Percentiles rank a stretch among this genome's conserved stretches.
Conservation (phyloP, 352 stramenopile species). For the Thalassiosira mediterranea region DNA sequence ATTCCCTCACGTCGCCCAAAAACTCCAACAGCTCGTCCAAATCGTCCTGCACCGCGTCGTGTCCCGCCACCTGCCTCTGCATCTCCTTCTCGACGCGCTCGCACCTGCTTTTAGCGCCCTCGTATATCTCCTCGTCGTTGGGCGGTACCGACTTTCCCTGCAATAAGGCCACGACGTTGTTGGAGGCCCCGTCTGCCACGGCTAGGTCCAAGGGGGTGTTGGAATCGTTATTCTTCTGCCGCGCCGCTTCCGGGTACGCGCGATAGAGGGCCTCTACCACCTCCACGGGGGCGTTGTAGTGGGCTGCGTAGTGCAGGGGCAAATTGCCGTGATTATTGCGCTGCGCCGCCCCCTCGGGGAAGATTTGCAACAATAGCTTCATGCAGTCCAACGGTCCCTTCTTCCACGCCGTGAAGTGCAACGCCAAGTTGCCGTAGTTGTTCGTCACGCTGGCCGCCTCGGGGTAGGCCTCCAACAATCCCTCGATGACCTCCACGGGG, state of each 20-base stretch:
- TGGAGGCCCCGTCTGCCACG: conserved; percentile 73
- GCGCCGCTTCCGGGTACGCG: conserved; percentile 76
- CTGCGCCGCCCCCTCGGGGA: conserved; percentile 74
- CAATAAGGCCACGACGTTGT: conserved; percentile 77
- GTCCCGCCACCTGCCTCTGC: conserved; percentile 52
- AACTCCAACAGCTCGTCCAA: conserved; percentile 68
- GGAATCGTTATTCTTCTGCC: conserved; percentile 82
- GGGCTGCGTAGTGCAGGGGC: conserved; percentile 75
- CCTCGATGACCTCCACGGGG: conserved; percentile 77
- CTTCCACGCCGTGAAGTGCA: conserved; percentile 83
- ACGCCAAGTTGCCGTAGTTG: conserved; percentile 80
- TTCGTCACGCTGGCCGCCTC: conserved; percentile 78
- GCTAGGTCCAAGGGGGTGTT: conserved; percentile 80
- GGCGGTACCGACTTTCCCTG: conserved; percentile 75
- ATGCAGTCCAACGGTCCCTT: conserved; percentile 80
- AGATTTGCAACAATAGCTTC: conserved; percentile 73
- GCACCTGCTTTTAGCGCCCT: conserved; percentile 63
- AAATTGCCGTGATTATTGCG: conserved; percentile 83
- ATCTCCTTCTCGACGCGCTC: conserved; percentile 79
- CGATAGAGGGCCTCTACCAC: conserved; percentile 78
- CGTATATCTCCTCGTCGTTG: conserved; percentile 76
- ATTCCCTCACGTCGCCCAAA: conserved; percentile 75
- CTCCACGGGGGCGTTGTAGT: conserved; percentile 79
- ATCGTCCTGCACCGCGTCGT: conserved; percentile 70
- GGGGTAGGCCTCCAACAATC: conserved; percentile 75